Percentiles rank a stretch among this genome's conserved stretches.
These are phyloP conservation scores for Saccharomycopsis sp. DNA, from an alignment of 805 yeast species.

Conservation along the genomic window DNA sequence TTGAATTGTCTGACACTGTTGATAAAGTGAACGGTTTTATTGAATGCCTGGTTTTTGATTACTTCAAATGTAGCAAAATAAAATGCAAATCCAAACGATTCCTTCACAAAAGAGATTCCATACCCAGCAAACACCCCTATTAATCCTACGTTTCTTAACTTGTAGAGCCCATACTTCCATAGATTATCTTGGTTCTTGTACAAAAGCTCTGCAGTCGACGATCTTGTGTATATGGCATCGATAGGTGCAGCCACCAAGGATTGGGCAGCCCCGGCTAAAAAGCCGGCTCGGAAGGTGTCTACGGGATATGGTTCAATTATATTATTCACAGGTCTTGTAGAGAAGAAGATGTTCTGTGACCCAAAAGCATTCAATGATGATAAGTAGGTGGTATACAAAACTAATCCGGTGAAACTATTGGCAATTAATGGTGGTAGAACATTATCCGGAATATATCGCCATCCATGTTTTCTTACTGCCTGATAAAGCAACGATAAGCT, in stretches of 20 bases:
- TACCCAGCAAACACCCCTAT: slow-evolving; percentile 89
- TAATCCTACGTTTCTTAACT: slow-evolving; percentile 66
- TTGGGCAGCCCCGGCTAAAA: slow-evolving; percentile 79
- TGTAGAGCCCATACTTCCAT: slow-evolving; percentile 69
- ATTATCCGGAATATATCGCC: slow-evolving; percentile 74
- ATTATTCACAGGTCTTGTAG: slow-evolving; percentile 20
- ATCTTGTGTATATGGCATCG: slow-evolving; percentile 83
- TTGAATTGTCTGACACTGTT: slow-evolving; percentile 38
- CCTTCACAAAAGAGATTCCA: slow-evolving; percentile 70
- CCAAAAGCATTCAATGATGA: slow-evolving; percentile 38
- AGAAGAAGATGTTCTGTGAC: slow-evolving; percentile 23
- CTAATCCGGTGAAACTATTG: slow-evolving; percentile 83
- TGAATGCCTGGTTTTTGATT: slow-evolving; percentile 63
- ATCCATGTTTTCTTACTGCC: slow-evolving; percentile 72
- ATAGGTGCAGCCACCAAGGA: slow-evolving; percentile 91
- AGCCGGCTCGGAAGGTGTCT: slow-evolving; percentile 73
- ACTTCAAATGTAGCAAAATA: slow-evolving; percentile 78
- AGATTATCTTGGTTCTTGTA: slow-evolving; percentile 50
- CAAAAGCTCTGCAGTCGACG: slow-evolving; percentile 66
- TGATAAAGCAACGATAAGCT: slow-evolving; percentile 65
- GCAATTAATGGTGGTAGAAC: slow-evolving; percentile 84
- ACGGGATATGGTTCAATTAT: slow-evolving; percentile 30
- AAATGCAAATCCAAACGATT: slow-evolving; percentile 73
- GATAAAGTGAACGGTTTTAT: slow-evolving; percentile 39
- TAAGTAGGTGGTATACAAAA: slow-evolving; percentile 77